phyloP scores from a whole-genome alignment of 495 filamentous ascomycete species.

The Neurospora sp. region DNA sequence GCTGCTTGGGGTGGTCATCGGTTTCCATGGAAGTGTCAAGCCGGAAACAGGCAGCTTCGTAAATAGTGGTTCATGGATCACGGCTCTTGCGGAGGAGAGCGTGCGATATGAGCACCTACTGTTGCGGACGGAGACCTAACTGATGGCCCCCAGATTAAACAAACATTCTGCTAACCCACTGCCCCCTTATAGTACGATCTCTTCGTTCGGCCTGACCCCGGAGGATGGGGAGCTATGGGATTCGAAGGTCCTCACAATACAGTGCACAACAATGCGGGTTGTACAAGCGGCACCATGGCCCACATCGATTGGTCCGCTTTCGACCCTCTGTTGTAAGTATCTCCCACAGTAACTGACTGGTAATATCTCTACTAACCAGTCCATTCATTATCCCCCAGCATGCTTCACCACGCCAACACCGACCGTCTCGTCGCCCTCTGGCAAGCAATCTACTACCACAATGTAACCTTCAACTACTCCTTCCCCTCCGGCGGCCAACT shows the following conservation, averaged over 20 bases:
- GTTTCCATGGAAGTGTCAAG: not conserved
- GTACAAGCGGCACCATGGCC: conserved; percentile 18
- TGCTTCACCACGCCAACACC: conserved; percentile 37
- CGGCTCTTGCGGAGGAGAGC: not conserved
- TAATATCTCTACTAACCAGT: not conserved
- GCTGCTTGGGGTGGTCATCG: not conserved
- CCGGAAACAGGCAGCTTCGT: not conserved
- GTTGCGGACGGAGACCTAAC: not conserved
- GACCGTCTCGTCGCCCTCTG: conserved; percentile 39
- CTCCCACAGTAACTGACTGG: not conserved
- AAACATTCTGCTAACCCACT: not conserved
- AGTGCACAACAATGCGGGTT: conserved; percentile 24
- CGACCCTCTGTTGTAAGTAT: conserved; percentile 29
- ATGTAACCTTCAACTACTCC: conserved; percentile 15
- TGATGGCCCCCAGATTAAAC: not conserved
- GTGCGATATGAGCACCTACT: not conserved
- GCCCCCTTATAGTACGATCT: conserved; percentile 21
- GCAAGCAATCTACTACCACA: conserved; percentile 26
- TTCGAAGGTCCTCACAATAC: conserved; percentile 29
- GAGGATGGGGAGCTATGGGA: conserved; percentile 16
- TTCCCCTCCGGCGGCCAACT: conserved; percentile 20
- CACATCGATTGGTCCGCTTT: conserved; percentile 24
- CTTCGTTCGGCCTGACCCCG: conserved; percentile 17
- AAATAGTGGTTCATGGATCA: not conserved
- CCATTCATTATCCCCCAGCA: conserved; percentile 8